phyloP scores from a whole-genome alignment of 2,329 filamentous ascomycete genomes.

The Penicillium fuscoglaucum region DNA sequence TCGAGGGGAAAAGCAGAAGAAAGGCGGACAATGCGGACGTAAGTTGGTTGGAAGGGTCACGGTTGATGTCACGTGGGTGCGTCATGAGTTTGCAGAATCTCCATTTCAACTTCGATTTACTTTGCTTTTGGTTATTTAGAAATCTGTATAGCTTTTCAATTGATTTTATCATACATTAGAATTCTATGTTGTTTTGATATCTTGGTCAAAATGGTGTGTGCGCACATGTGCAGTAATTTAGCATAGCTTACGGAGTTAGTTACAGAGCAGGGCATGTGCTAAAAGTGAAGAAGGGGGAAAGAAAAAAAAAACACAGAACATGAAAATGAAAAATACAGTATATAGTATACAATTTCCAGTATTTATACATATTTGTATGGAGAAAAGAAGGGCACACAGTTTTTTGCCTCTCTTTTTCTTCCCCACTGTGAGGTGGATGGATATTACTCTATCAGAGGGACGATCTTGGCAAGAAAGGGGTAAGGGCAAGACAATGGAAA shows the following conservation, averaged over 20 bases:
- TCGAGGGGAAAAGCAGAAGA: slow-evolving; percentile 30
- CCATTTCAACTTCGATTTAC: background rate
- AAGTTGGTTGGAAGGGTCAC: slow-evolving; percentile 29
- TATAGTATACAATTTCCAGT: slow-evolving; percentile 1
- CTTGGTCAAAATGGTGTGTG: background rate
- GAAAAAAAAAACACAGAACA: background rate
- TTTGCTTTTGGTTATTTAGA: background rate
- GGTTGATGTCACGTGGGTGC: slow-evolving; percentile 38
- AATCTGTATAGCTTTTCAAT: background rate
- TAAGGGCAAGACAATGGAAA: background rate
- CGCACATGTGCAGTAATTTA: background rate
- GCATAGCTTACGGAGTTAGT: background rate
- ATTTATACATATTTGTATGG: slow-evolving; percentile 7
- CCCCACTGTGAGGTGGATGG: slow-evolving; percentile 20
- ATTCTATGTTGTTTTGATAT: background rate
- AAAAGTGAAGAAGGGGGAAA: background rate
- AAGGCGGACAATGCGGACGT: slow-evolving; percentile 20
- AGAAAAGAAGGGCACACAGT: slow-evolving; percentile 15
- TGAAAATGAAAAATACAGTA: slow-evolving; percentile 6
- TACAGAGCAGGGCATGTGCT: background rate
- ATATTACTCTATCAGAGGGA: slow-evolving; percentile 12
- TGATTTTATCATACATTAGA: background rate
- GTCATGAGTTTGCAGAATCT: slow-evolving; percentile 34
- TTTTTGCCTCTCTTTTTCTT: slow-evolving; percentile 17
- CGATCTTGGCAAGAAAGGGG: slow-evolving; percentile 23